A percentile compares a stretch with the other conserved stretches of the same genome.
These are phyloP conservation scores for Fomitopsis schrenkii DNA, from an alignment of 1,284 basidiomycete species.

Conservation along the genomic window DNA sequence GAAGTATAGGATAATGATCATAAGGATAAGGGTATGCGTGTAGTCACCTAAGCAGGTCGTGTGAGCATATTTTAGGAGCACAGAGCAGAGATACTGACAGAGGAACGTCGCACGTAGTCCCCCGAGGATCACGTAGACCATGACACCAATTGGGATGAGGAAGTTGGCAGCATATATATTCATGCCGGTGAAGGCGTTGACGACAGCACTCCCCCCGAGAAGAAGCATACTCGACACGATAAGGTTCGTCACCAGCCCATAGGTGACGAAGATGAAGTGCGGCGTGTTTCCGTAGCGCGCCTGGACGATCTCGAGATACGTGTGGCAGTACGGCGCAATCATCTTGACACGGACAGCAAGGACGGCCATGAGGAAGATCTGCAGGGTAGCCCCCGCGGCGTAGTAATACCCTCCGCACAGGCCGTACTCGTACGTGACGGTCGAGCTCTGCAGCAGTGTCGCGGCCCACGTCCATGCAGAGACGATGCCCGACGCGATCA, in stretches of 20 bases:
- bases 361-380: constrained; percentile 43
- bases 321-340: constrained; percentile 19
- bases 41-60: constrained; percentile 18
- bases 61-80: constrained; percentile 4
- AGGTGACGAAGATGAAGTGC: constrained; percentile 9
- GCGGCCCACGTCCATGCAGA: constrained; percentile 33
- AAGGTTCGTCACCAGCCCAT: constrained; percentile 26
- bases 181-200: constrained; percentile 43
- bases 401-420: constrained; percentile 22
- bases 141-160: constrained; percentile 17
- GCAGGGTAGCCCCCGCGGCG: constrained; percentile 21
- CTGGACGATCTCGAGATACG: constrained; percentile 16
- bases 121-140: constrained; percentile 16
- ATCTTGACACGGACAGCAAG: constrained; percentile 26
- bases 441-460: constrained; percentile 31
- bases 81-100: constrained; percentile 21
- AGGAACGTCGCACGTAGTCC: constrained; percentile 12
- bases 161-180: constrained; percentile 31
- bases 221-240: constrained; percentile 11
- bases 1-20: constrained; percentile 24
- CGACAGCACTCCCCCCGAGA: constrained; percentile 33
- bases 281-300: constrained; percentile 7
- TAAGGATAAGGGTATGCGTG: constrained; percentile 31
- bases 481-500: constrained; percentile 53
- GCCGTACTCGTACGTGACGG: constrained; percentile 35